Conservation (phyloP, 495 filamentous ascomycete species). For the Penicillium desertorum region DNA sequence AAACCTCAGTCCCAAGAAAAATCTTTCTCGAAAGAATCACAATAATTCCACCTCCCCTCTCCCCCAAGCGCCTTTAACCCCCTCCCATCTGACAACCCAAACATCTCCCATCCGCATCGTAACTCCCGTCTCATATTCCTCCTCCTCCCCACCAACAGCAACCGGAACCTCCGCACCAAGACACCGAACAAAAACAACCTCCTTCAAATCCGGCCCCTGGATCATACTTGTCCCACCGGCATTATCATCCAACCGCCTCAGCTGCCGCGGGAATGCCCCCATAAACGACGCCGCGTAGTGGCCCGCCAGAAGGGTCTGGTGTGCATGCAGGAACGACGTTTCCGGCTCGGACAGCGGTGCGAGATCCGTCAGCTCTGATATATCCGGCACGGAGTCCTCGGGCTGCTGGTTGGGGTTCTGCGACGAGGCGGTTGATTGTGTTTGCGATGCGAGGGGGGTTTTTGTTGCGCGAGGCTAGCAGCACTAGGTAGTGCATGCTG, state of each 20-base stretch:
- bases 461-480: slow-evolving; percentile 53
- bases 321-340: slow-evolving; percentile 71
- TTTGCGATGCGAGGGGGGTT: slow-evolving; percentile 49
- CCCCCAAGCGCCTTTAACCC: slow-evolving; percentile 67
- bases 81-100: slow-evolving; percentile 83
- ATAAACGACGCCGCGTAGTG: slow-evolving; percentile 86
- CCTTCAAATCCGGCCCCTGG: slow-evolving; percentile 75
- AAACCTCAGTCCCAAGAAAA: slow-evolving; percentile 2
- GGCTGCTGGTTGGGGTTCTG: slow-evolving; percentile 26
- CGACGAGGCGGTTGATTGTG: slow-evolving; percentile 46
- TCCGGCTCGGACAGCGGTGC: slow-evolving; percentile 68
- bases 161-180: slow-evolving; percentile 57
- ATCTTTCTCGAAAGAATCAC: slow-evolving; percentile 46
- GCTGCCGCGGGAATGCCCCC: slow-evolving; percentile 66
- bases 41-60: slow-evolving; percentile 80
- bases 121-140: slow-evolving; percentile 54
- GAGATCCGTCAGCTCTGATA: slow-evolving; percentile 41
- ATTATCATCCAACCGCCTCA: slow-evolving; percentile 86
- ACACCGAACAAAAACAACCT: slow-evolving; percentile 80
- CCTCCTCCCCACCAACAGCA: slow-evolving; percentile 57
- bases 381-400: slow-evolving; percentile 39
- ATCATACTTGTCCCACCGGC: slow-evolving; percentile 90
- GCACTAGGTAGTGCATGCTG: slow-evolving; percentile 45
- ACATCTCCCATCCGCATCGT: slow-evolving; percentile 78
- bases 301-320: slow-evolving; percentile 74